Percentiles rank a stretch among this genome's conserved stretches.
Evolutionary conservation across 805 yeast genomes (phyloP).

Genomic region (Debaryomyces maramus): DNA sequence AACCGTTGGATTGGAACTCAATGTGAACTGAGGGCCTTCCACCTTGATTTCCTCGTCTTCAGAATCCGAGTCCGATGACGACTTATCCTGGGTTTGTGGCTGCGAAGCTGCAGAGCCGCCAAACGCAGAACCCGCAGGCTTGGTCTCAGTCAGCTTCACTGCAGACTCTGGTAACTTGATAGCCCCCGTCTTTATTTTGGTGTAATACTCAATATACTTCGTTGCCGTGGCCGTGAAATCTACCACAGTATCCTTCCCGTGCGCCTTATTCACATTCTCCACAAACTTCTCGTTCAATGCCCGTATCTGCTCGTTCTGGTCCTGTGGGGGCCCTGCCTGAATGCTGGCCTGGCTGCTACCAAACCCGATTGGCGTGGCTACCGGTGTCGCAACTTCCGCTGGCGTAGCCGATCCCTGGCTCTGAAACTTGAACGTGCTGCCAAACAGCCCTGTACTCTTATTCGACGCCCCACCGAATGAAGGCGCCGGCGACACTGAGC

Average conservation of each 20-base stretch:
- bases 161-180: background rate
- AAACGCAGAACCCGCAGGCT: background rate
- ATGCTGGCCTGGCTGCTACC: background rate
- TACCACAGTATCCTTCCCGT: constrained; percentile 47
- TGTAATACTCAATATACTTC: constrained; percentile 59
- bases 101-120: constrained; percentile 3
- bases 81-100: constrained; percentile 14
- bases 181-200: constrained; percentile 14
- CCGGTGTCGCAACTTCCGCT: background rate
- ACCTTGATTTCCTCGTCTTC: constrained; percentile 29
- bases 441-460: background rate
- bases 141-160: background rate
- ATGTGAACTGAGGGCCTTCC: constrained; percentile 39
- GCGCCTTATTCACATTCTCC: constrained; percentile 44
- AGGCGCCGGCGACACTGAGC: constrained; percentile 14
- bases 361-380: background rate
- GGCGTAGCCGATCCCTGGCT: background rate
- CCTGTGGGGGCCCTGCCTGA: constrained; percentile 16
- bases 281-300: constrained; percentile 67
- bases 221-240: constrained; percentile 54
- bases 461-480: constrained; percentile 35
- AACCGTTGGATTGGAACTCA: constrained; percentile 26
- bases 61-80: constrained; percentile 25
- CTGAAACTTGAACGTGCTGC: constrained; percentile 1
- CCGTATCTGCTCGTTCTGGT: constrained; percentile 49